phyloP scores from a whole-genome alignment of 306 rosid genomes.

The Castanea sativa region DNA sequence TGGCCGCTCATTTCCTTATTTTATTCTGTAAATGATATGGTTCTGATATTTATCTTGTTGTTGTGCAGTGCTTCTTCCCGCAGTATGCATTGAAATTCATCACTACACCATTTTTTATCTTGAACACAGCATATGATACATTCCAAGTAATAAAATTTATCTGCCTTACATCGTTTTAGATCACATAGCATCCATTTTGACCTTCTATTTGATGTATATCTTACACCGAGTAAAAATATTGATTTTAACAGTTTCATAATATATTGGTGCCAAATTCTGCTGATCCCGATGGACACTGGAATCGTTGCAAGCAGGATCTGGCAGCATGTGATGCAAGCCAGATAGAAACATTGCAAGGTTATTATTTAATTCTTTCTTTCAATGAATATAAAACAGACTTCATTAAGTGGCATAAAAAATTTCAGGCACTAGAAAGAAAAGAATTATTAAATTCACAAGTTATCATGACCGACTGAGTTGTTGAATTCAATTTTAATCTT shows the following conservation, averaged over 20 bases:
- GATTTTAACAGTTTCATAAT: conserved; percentile 61
- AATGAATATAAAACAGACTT: not conserved
- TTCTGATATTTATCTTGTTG: conserved; percentile 23
- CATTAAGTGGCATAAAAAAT: not conserved
- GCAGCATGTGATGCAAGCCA: conserved; percentile 56
- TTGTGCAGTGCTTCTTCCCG: conserved; percentile 76
- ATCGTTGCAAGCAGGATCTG: conserved; percentile 64
- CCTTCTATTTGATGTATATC: not conserved
- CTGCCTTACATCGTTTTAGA: not conserved
- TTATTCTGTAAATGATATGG: not conserved
- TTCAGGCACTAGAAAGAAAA: not conserved
- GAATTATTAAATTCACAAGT: not conserved
- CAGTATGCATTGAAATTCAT: conserved; percentile 57
- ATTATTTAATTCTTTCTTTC: not conserved
- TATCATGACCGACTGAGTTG: not conserved
- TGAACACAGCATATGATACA: conserved; percentile 77
- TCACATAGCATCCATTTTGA: conserved; percentile 4
- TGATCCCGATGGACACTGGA: conserved; percentile 75
- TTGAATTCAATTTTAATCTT: not conserved
- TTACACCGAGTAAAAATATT: conserved; percentile 16
- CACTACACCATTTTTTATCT: conserved; percentile 61
- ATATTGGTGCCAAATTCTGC: conserved; percentile 80
- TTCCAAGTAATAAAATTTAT: conserved; percentile 47
- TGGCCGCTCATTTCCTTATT: not conserved
- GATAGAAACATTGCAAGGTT: conserved; percentile 72